phyloP scores from a whole-genome alignment of 768 basidiomycete species.

The Chalciporus chontae region DNA sequence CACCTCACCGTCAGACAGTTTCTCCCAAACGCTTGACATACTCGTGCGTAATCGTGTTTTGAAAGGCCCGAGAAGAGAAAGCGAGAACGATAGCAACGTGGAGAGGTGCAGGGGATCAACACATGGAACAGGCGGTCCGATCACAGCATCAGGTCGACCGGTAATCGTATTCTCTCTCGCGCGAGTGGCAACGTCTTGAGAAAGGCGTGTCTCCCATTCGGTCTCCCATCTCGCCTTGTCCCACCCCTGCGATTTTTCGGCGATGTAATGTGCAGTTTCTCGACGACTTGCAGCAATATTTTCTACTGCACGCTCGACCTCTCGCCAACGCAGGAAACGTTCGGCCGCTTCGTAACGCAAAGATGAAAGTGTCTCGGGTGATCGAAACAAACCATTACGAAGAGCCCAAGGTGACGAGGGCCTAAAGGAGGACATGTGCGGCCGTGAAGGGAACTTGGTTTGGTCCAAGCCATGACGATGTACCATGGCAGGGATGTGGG shows the following conservation, averaged over 20 bases:
- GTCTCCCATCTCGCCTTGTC: constrained; percentile 64
- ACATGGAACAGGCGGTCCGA: constrained; percentile 22
- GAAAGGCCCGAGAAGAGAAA: constrained; percentile 55
- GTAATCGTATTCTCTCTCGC: constrained; percentile 39
- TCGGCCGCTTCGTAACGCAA: constrained; percentile 65
- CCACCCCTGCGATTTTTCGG: constrained; percentile 39
- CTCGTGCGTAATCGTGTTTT: constrained; percentile 25
- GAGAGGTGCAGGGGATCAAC: constrained; percentile 69
- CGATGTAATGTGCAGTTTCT: constrained; percentile 19
- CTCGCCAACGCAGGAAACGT: constrained; percentile 69
- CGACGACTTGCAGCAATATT: constrained; percentile 35
- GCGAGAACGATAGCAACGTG: constrained; percentile 55
- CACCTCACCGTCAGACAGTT: constrained; percentile 25
- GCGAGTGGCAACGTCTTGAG: constrained; percentile 54
- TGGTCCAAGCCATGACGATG: constrained; percentile 41
- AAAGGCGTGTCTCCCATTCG: constrained; percentile 60
- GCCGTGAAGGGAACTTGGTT: constrained; percentile 27
- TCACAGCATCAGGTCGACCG: constrained; percentile 11
- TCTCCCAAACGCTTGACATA: constrained; percentile 21
- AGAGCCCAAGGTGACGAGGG: constrained; percentile 51
- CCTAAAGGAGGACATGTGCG: constrained; percentile 52
- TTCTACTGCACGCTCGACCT: constrained; percentile 57
- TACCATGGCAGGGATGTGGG: constrained; percentile 56
- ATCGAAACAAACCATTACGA: constrained; percentile 58
- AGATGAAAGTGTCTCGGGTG: constrained; percentile 54